These are phyloP conservation scores for Endoconidiophora laricicola DNA, from an alignment of 2,329 filamentous ascomycete species.

Conservation along the genomic window DNA sequence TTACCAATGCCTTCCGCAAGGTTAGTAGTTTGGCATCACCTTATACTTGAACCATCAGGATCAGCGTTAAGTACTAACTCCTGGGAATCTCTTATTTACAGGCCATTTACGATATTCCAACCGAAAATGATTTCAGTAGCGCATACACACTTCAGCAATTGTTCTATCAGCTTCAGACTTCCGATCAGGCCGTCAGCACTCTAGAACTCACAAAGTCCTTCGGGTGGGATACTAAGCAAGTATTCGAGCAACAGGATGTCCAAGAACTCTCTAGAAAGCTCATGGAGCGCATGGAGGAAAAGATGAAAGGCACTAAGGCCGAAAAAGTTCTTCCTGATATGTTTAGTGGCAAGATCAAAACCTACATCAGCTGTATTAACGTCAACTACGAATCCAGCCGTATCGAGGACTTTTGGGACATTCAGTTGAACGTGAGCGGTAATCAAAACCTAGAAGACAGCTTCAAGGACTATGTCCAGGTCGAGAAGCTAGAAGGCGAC, in stretches of 20 bases:
- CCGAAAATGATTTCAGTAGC: slow-evolving; percentile 63
- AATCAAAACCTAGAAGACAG: slow-evolving; percentile 89
- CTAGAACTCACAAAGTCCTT: slow-evolving; percentile 92
- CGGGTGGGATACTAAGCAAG: slow-evolving; percentile 93
- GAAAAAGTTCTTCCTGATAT: slow-evolving; percentile 79
- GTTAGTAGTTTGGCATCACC: slow-evolving; percentile 23
- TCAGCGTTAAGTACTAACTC: slow-evolving; percentile 8
- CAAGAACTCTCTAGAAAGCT: slow-evolving; percentile 91
- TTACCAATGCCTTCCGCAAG: slow-evolving; percentile 87
- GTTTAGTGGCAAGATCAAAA: slow-evolving; percentile 97
- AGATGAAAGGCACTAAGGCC: slow-evolving; percentile 91
- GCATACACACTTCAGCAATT: slow-evolving; percentile 86
- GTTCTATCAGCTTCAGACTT: slow-evolving; percentile 90
- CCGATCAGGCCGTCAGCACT: slow-evolving; percentile 66
- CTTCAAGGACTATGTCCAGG: slow-evolving; percentile 90
- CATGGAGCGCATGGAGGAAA: slow-evolving; percentile 93
- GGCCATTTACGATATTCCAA: slow-evolving; percentile 96
- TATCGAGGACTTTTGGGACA: slow-evolving; percentile 96
- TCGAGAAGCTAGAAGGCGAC: slow-evolving; percentile 92
- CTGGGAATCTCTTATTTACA: slow-evolving; percentile 20
- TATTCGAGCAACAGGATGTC: slow-evolving; percentile 97
- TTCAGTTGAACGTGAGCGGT: slow-evolving; percentile 88
- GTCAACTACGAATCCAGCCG: slow-evolving; percentile 94
- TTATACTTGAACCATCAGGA: too few species aligned
- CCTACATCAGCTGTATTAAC: slow-evolving; percentile 96